These are phyloP conservation scores for Phytophthora multivora DNA, from an alignment of 352 stramenopile species.

Conservation along the genomic window DNA sequence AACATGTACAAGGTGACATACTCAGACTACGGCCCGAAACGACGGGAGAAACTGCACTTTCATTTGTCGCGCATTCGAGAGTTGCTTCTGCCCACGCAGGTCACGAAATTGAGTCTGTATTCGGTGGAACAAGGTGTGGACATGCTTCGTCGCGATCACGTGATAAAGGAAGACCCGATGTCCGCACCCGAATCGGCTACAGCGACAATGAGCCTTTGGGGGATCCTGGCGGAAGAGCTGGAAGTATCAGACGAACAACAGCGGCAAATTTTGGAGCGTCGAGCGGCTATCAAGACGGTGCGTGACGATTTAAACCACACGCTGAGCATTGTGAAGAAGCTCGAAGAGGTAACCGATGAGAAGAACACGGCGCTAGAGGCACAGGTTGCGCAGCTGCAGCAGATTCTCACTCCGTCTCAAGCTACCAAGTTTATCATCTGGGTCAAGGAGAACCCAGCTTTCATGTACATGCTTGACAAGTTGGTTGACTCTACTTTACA, in stretches of 20 bases:
- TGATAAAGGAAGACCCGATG: conserved; percentile 63
- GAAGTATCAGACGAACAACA: conserved; percentile 75
- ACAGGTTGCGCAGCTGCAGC: conserved; percentile 70
- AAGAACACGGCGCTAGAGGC: conserved; percentile 82
- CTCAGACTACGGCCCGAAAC: conserved; percentile 79
- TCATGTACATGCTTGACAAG: conserved; percentile 90
- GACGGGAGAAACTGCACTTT: conserved; percentile 75
- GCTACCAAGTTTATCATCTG: conserved; percentile 88
- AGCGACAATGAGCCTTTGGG: conserved; percentile 71
- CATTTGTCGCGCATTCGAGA: conserved; percentile 73
- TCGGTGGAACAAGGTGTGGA: conserved; percentile 73
- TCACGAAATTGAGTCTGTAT: conserved; percentile 81
- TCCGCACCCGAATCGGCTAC: conserved; percentile 52
- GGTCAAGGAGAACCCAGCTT: conserved; percentile 85
- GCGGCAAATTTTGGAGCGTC: conserved; percentile 63
- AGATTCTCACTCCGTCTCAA: conserved; percentile 78
- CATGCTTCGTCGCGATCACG: conserved; percentile 63
- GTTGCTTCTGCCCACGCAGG: conserved; percentile 74
- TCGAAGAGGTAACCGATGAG: conserved; percentile 75
- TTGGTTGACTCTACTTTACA: conserved; percentile 71
- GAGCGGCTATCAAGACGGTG: conserved; percentile 63
- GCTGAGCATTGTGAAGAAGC: conserved; percentile 65
- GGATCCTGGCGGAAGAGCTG: conserved; percentile 70
- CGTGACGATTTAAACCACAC: conserved; percentile 75
- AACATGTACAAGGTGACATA: conserved; percentile 88